Conservation (phyloP, 306 rosid genomes). For the Vigna radiata region DNA sequence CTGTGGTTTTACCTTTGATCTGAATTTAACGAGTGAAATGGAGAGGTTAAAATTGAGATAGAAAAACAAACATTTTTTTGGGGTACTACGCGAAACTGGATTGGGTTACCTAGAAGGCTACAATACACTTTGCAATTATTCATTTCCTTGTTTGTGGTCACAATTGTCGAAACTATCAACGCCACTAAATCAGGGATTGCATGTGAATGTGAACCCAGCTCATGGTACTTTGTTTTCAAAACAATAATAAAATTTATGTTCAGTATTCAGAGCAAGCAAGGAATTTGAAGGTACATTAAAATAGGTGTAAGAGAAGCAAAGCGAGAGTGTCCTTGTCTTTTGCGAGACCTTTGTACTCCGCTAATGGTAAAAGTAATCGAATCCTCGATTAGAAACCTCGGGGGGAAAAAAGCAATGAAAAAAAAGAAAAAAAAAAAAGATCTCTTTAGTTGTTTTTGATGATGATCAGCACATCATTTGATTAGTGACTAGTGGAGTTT, state of each 20-base stretch:
- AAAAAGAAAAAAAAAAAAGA: background rate
- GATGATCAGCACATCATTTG: conserved; percentile 23
- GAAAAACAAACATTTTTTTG: background rate
- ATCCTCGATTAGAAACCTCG: conserved; percentile 38
- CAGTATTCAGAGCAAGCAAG: conserved; percentile 6
- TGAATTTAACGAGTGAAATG: background rate
- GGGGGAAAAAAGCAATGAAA: background rate
- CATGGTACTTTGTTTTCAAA: background rate
- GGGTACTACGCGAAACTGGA: background rate
- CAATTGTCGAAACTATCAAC: conserved; percentile 35
- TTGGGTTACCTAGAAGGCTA: background rate
- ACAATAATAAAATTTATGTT: background rate
- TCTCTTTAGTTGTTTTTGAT: conserved; percentile 17
- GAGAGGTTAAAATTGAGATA: background rate
- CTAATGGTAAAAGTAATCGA: conserved; percentile 48
- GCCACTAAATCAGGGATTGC: conserved; percentile 40
- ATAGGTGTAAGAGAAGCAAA: conserved; percentile 34
- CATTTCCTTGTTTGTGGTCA: conserved; percentile 30
- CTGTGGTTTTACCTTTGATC: background rate
- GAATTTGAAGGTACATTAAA: conserved; percentile 41
- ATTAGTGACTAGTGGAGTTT: conserved; percentile 16
- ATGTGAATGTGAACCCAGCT: conserved; percentile 40
- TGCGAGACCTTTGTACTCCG: conserved; percentile 28
- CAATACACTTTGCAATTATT: conserved; percentile 18
- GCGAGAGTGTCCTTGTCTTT: conserved; percentile 45